These are phyloP conservation scores for Capsicum pubescens DNA, from an alignment of 257 asterid species.

Conservation along the genomic window DNA sequence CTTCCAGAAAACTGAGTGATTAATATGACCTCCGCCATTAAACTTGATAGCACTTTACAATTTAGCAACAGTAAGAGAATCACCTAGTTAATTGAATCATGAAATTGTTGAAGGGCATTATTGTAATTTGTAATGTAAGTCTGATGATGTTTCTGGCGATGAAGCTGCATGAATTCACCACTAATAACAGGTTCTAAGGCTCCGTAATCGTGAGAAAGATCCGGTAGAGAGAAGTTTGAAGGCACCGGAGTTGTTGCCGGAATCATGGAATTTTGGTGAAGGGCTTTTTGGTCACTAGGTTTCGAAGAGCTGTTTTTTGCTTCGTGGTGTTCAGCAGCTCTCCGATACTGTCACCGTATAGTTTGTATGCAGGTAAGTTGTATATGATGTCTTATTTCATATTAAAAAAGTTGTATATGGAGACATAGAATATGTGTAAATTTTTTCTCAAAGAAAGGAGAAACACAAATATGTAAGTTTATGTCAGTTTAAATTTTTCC, in stretches of 20 bases:
- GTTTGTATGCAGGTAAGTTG: too few relatives aligned
- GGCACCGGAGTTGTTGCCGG: slow-evolving; percentile 51
- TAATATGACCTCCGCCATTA: slow-evolving; percentile 99
- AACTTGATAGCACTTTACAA: slow-evolving; percentile 88
- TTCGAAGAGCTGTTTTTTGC: slow-evolving; percentile 61
- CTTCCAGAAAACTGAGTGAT: too few relatives aligned
- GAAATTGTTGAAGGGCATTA: slow-evolving; percentile 84
- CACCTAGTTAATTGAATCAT: slow-evolving; percentile 58
- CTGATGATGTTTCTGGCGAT: slow-evolving; percentile 96
- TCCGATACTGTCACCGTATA: too few relatives aligned
- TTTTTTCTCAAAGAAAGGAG: too few relatives aligned
- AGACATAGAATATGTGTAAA: too few relatives aligned
- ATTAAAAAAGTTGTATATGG: too few relatives aligned
- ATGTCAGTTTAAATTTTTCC: too few relatives aligned
- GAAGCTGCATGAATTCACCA: slow-evolving; percentile 89
- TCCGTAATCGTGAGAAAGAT: slow-evolving; percentile 82
- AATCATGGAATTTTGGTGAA: slow-evolving; percentile 32
- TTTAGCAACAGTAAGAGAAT: slow-evolving; percentile 66
- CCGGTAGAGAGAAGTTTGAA: slow-evolving; percentile 75
- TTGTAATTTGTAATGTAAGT: slow-evolving; percentile 86
- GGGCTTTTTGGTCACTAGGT: slow-evolving; percentile 50
- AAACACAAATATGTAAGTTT: too few relatives aligned
- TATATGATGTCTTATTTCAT: too few relatives aligned
- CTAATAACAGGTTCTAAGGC: slow-evolving; percentile 84
- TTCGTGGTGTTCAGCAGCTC: not conserved